Conservation (phyloP, 2,329 filamentous ascomycete genomes). For the Onygenales sp. region DNA sequence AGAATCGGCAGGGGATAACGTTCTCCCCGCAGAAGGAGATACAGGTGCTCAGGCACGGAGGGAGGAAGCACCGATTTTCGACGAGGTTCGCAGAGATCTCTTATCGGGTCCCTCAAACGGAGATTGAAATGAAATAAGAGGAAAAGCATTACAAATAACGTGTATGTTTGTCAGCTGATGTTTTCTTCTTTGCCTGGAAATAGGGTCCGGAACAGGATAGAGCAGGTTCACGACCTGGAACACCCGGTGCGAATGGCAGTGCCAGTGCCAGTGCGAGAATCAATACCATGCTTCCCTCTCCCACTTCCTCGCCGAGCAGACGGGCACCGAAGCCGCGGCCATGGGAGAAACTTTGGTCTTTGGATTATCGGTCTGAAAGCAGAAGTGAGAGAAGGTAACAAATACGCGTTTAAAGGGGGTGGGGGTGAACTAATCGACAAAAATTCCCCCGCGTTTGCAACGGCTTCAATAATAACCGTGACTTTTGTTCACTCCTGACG, state of each 20-base stretch:
- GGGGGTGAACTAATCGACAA: no score
- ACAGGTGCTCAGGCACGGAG: constrained; percentile 21
- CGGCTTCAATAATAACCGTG: no score
- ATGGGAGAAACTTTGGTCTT: constrained; percentile 36
- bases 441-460: no score
- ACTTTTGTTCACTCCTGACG: no score
- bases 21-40: constrained; percentile 27
- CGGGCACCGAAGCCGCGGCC: constrained; percentile 20
- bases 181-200: background rate
- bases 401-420: background rate
- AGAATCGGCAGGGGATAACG: constrained; percentile 27
- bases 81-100: constrained; percentile 41
- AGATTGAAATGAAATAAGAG: constrained; percentile 1
- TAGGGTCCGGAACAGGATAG: constrained; percentile 6
- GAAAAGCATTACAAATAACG: background rate
- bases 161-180: constrained; percentile 9
- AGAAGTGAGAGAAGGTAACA: constrained; percentile 11
- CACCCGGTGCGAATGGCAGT: constrained; percentile 6
- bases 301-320: constrained; percentile 18
- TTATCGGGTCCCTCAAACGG: constrained; percentile 29
- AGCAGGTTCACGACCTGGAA: constrained; percentile 12
- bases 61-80: constrained; percentile 32
- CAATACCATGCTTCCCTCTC: constrained; percentile 11
- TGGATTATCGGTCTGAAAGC: constrained; percentile 32
- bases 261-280: background rate